Base-by-base conservation (phyloP, 148 eudicot species). In the Spergularia marina region DNA sequence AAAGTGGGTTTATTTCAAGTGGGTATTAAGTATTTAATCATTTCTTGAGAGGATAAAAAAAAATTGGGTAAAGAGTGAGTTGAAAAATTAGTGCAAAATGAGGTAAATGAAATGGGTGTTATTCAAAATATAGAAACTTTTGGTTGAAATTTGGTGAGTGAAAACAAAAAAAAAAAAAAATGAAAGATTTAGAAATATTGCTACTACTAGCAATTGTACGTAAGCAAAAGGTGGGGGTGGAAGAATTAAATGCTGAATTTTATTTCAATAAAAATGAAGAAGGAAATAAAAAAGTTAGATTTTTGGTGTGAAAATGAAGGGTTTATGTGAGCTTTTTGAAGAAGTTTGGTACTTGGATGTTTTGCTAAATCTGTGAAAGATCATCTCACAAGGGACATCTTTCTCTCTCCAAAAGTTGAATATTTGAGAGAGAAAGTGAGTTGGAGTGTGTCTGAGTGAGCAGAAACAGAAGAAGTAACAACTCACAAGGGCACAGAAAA, bases 311-410 rank as follows among this genome's bases (percentile, higher is more conserved):
- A 58, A 73, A 60, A 56, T 44, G 15, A 23, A 54, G 56, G 67
- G 16, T 70, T 51, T 20, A 14, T 23, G 74, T 54, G 55, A 71
- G 47, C 6, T 53, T 55, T 13, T 7, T 20, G 13, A 39, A 63
- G 20, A 41, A 44, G 64, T 73, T 74, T 60, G 64, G 85, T 77
- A 74, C 76, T 47, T 6, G 40, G 40, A 53, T 82, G 86, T 72
- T 70, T 74, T 74, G 82, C 86, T 72, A 77, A 85, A 79, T 76
- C 59, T 68, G 83, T 80, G 84, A 53, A 80, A 82, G 76, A 73
- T 84, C 70, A 76, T 68, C 44, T 39, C 81, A 64, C 30, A 63
- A 60, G 34, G 60, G 62, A 40, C 54, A 52, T 52, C 54, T 52
- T 14, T 21, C 12, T 34, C 12, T 20, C 17, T 54, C 57, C 56